phyloP scores from a whole-genome alignment of 108 stramenopile genomes.

The Schizochytrium sp. region DNA sequence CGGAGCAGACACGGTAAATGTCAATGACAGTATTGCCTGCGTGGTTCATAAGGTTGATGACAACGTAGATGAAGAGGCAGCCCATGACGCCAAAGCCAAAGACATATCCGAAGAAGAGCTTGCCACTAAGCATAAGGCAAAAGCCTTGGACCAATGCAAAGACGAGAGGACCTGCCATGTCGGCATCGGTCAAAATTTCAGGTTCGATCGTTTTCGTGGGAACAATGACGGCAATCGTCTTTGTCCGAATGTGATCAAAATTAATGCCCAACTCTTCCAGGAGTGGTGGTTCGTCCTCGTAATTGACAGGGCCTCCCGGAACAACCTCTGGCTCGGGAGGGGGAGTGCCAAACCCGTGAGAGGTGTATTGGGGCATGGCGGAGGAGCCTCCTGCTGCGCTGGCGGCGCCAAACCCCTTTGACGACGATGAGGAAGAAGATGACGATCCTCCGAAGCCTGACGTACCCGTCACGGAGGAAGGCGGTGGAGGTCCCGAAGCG shows the following conservation, averaged over 20 bases:
- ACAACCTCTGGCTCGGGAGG: not conserved
- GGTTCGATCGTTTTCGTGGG: slow-evolving; percentile 39
- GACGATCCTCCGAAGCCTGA: not conserved
- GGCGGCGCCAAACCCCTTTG: not conserved
- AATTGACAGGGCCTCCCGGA: slow-evolving; percentile 30
- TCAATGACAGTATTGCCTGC: slow-evolving; percentile 37
- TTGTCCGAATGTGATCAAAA: slow-evolving; percentile 79
- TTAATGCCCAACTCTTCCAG: slow-evolving; percentile 96
- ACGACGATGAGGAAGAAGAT: not conserved
- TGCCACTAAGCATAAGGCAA: slow-evolving; percentile 78
- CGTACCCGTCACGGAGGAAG: not conserved
- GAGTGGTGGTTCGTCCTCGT: slow-evolving; percentile 87
- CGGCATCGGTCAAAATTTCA: slow-evolving; percentile 62
- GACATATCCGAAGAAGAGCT: slow-evolving; percentile 94
- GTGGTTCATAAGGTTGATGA: slow-evolving; percentile 79
- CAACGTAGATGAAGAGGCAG: slow-evolving; percentile 69
- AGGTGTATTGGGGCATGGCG: not conserved
- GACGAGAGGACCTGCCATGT: slow-evolving; percentile 89
- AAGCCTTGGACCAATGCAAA: slow-evolving; percentile 76
- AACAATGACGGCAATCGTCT: slow-evolving; percentile 74
- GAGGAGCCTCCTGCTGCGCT: not conserved
- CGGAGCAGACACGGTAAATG: slow-evolving; percentile 61
- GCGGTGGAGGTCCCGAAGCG: too few species aligned
- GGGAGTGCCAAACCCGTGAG: not conserved
- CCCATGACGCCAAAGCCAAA: slow-evolving; percentile 92